Percentiles rank a stretch among this genome's conserved stretches.
Evolutionary conservation across 2,329 filamentous ascomycete species (phyloP).

Genomic region (Fusarium globosum): DNA sequence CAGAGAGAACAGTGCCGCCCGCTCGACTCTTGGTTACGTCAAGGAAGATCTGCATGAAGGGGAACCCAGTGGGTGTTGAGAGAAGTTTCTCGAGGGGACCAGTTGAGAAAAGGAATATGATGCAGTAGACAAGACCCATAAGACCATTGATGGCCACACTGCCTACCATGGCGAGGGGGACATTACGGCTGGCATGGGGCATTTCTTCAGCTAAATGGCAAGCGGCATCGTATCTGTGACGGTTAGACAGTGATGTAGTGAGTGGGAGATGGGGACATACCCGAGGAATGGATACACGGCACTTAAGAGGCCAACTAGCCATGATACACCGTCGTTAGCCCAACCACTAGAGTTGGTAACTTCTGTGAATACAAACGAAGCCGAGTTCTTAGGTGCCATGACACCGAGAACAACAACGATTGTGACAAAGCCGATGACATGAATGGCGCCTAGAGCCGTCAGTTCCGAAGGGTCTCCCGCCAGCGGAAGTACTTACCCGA

Average conservation of each 20-base stretch:
- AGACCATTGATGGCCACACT: conserved; percentile 56
- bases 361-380: conserved; percentile 48
- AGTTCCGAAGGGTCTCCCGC: not conserved
- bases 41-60: conserved; percentile 56
- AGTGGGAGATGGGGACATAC: conserved; percentile 22
- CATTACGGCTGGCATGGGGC: conserved; percentile 48
- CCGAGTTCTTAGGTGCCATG: conserved; percentile 47
- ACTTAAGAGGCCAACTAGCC: conserved; percentile 49
- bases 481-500: conserved; percentile 7
- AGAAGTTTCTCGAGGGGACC: conserved; percentile 53
- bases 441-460: conserved; percentile 39
- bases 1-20: conserved; percentile 45
- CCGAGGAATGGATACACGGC: conserved; percentile 50
- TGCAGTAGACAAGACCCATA: conserved; percentile 56
- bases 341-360: conserved; percentile 49
- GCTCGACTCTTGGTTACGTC: conserved; percentile 44
- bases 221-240: conserved; percentile 48
- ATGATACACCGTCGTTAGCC: conserved; percentile 47
- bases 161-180: conserved; percentile 50
- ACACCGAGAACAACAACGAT: conserved; percentile 46
- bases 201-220: conserved; percentile 51
- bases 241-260: not conserved
- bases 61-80: conserved; percentile 54
- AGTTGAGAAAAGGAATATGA: conserved; percentile 57
- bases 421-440: conserved; percentile 43